phyloP scores from a whole-genome alignment of 352 stramenopile genomes.

The Phytophthora uliginosa region DNA sequence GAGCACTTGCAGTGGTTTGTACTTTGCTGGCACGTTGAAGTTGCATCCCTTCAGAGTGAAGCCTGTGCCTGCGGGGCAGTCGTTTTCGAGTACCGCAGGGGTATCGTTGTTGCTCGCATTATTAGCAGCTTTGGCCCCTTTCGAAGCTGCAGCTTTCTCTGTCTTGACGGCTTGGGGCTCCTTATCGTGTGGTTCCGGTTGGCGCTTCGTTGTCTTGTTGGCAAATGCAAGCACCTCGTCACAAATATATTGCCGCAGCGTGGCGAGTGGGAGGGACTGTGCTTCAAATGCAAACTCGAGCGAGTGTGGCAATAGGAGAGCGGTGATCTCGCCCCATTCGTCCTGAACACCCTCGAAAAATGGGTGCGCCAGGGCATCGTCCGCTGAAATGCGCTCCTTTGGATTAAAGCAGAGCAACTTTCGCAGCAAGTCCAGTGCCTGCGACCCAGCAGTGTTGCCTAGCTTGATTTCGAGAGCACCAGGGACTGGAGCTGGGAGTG shows the following conservation, averaged over 20 bases:
- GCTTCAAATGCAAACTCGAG: constrained; percentile 88
- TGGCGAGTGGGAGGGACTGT: constrained; percentile 76
- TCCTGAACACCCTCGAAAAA: constrained; percentile 93
- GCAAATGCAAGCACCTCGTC: constrained; percentile 79
- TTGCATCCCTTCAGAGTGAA: constrained; percentile 88
- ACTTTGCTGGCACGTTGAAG: constrained; percentile 87
- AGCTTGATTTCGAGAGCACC: constrained; percentile 72
- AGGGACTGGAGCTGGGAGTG: constrained; percentile 56
- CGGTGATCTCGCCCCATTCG: constrained; percentile 81
- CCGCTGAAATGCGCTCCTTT: constrained; percentile 89
- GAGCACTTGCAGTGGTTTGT: constrained; percentile 88
- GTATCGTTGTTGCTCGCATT: constrained; percentile 29
- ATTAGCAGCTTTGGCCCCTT: neutral
- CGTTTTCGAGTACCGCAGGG: constrained; percentile 54
- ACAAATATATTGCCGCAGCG: constrained; percentile 83
- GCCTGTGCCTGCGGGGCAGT: constrained; percentile 64
- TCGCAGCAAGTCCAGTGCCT: constrained; percentile 86
- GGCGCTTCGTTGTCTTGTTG: constrained; percentile 26
- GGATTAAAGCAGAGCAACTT: constrained; percentile 94
- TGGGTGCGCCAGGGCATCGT: constrained; percentile 88
- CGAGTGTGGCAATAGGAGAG: constrained; percentile 73
- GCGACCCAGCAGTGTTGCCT: constrained; percentile 51
- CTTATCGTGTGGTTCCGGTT: constrained; percentile 37
- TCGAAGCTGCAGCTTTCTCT: constrained; percentile 19
- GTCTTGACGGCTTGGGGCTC: constrained; percentile 23